phyloP scores from a whole-genome alignment of 2,329 filamentous ascomycete genomes.

The Zymoseptoria brevis region DNA sequence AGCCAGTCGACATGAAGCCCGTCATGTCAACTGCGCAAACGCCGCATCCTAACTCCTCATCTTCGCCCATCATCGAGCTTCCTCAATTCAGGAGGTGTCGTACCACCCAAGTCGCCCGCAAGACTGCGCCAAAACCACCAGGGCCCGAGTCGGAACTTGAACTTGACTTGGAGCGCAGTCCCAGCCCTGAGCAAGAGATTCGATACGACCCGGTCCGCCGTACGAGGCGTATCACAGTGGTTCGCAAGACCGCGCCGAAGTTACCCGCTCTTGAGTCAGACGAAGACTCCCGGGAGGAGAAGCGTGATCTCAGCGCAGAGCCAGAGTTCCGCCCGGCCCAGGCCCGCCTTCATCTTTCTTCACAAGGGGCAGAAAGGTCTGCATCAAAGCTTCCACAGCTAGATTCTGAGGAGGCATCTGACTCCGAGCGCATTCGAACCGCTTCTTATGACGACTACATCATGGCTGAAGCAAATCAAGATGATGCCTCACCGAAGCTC shows the following conservation, averaged over 20 bases:
- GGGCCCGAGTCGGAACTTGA: background rate
- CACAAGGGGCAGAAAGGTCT: background rate
- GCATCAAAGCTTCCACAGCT: background rate
- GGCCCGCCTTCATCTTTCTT: no score
- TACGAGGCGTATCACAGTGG: background rate
- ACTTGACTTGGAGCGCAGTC: background rate
- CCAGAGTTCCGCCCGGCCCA: no score
- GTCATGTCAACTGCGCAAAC: background rate
- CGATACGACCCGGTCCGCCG: background rate
- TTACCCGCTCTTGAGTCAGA: no score
- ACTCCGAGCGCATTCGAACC: background rate
- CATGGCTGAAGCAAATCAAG: background rate
- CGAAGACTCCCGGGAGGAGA: no score
- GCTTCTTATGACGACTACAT: background rate
- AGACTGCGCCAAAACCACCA: background rate
- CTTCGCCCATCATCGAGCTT: background rate
- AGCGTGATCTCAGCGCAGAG: no score
- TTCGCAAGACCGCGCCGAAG: background rate
- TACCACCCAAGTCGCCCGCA: background rate
- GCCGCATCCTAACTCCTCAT: background rate
- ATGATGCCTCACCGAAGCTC: background rate
- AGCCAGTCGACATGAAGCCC: background rate
- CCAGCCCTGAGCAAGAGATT: background rate
- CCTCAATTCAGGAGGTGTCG: background rate
- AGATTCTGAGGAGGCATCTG: background rate